Evolutionary conservation across 805 yeast genomes (phyloP).

Genomic region (Ogataea naganishii): DNA sequence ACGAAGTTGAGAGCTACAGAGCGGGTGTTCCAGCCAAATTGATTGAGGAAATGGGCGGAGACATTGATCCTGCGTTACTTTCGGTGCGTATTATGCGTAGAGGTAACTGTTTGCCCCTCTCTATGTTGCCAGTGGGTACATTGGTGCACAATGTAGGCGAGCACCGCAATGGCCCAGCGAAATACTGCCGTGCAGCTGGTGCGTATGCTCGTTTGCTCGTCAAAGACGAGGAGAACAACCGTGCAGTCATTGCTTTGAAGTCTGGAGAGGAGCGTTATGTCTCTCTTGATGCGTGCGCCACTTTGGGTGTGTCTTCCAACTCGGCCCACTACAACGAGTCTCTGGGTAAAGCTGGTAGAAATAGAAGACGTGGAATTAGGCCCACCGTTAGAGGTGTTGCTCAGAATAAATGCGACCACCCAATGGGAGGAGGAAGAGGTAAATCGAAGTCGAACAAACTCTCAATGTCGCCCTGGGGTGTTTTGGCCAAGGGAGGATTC

Average conservation of each 20-base stretch:
- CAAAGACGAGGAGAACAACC: conserved; percentile 59
- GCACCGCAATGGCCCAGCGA: conserved; percentile 68
- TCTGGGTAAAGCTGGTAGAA: conserved; percentile 95
- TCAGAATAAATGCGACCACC: conserved; percentile 95
- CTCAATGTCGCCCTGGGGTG: conserved; percentile 96
- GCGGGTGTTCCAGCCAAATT: conserved; percentile 75
- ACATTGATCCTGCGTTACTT: conserved; percentile 83
- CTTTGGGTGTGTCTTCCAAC: conserved; percentile 88
- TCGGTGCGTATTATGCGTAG: conserved; percentile 80
- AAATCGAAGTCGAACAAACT: conserved; percentile 93
- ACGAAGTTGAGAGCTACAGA: conserved; percentile 81
- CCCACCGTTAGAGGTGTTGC: conserved; percentile 98
- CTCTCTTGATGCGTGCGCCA: conserved; percentile 80
- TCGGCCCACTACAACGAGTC: conserved; percentile 83
- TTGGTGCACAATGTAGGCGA: conserved; percentile 83
- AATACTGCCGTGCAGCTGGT: conserved; percentile 91
- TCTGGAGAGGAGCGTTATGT: conserved; percentile 94
- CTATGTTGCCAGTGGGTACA: conserved; percentile 92
- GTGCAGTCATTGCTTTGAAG: conserved; percentile 74
- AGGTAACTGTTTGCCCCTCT: conserved; percentile 90
- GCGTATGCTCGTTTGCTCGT: conserved; percentile 83
- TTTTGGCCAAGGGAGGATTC: conserved; percentile 80
- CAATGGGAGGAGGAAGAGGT: conserved; percentile 99
- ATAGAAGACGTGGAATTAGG: conserved; percentile 85
- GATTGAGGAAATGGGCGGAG: conserved; percentile 80